Conservation (phyloP, 2,329 filamentous ascomycete genomes). For the Bipolaris bicolor region DNA sequence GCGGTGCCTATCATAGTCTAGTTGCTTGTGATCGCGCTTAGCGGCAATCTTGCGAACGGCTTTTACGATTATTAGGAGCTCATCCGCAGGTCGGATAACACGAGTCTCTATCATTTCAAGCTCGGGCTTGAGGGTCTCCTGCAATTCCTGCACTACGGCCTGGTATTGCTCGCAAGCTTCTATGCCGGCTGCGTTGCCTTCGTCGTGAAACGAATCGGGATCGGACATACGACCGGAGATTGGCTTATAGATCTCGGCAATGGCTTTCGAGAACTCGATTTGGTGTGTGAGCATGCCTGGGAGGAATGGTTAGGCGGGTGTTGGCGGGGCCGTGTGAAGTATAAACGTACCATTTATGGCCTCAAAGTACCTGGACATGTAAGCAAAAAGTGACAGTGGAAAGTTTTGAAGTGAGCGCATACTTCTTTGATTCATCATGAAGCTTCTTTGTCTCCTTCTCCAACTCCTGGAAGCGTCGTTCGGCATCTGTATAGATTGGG, state of each 20-base stretch:
- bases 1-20: constrained; percentile 91
- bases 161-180: constrained; percentile 97
- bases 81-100: constrained; percentile 89
- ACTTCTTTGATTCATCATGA: constrained; percentile 93
- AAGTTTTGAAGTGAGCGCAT: constrained; percentile 21
- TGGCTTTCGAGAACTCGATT: constrained; percentile 96
- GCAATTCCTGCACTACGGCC: constrained; percentile 84
- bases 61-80: constrained; percentile 94
- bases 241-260: constrained; percentile 96
- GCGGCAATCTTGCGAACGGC: constrained; percentile 84
- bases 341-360: constrained; percentile 78
- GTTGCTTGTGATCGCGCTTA: constrained; percentile 96
- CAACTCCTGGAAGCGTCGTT: constrained; percentile 90
- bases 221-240: constrained; percentile 96
- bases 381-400: constrained; percentile 17
- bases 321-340: neutral
- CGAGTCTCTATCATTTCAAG: constrained; percentile 96
- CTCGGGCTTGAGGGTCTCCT: constrained; percentile 86
- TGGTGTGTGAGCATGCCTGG: constrained; percentile 91
- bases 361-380: constrained; percentile 73
- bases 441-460: constrained; percentile 96
- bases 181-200: constrained; percentile 93
- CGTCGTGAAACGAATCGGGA: constrained; percentile 77
- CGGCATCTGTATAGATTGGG: constrained; percentile 90
- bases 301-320: constrained; percentile 23